Conservation (phyloP, 345 rosid genomes). For the Corchorus olitorius region DNA sequence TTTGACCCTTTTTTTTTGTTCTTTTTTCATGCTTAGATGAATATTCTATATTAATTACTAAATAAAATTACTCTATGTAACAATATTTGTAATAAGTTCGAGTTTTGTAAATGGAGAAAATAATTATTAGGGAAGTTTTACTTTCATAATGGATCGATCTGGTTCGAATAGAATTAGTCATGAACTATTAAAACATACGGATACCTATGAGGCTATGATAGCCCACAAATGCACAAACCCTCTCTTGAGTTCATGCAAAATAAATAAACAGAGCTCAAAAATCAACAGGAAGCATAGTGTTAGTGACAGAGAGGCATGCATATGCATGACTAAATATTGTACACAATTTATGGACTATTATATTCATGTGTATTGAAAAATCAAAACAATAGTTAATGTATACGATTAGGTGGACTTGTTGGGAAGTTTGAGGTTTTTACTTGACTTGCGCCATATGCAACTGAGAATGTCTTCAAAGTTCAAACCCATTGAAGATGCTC, state of each 20-base stretch:
- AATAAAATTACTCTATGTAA: too few relatives aligned
- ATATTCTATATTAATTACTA: too few relatives aligned
- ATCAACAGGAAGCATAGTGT: background rate
- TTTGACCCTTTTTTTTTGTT: too few relatives aligned
- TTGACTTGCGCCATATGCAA: constrained; percentile 9
- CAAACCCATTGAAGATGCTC: background rate
- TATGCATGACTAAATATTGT: background rate
- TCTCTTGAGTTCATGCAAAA: background rate
- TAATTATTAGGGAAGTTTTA: too few relatives aligned
- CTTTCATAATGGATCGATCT: too few relatives aligned
- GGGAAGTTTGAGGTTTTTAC: background rate
- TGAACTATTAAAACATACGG: too few relatives aligned
- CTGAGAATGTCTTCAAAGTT: constrained; percentile 4
- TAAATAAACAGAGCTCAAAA: background rate
- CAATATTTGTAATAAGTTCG: too few relatives aligned
- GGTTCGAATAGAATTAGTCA: too few relatives aligned
- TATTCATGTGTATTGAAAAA: background rate
- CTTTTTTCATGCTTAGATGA: too few relatives aligned
- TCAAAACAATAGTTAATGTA: background rate
- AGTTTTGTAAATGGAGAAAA: too few relatives aligned
- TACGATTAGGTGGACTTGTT: background rate
- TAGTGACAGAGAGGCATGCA: background rate
- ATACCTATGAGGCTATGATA: too few relatives aligned
- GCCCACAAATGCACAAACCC: too few relatives aligned
- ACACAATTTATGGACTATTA: background rate